These are phyloP conservation scores for Claviceps lovelessii DNA, from an alignment of 2,329 filamentous ascomycete species.

Conservation along the genomic window DNA sequence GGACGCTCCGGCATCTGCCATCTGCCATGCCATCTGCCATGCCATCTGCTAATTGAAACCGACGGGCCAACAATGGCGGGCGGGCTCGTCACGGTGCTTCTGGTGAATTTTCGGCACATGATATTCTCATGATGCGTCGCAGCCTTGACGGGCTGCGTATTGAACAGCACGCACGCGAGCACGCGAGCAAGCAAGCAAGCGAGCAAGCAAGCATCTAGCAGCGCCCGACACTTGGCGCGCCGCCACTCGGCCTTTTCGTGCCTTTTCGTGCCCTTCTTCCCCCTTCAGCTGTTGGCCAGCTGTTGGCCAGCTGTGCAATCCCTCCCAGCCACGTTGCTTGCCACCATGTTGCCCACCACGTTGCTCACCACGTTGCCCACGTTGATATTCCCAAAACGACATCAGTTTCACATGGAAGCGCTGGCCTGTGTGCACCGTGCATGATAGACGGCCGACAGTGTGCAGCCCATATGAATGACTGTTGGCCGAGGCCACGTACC, in stretches of 20 bases:
- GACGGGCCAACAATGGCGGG: too few species aligned
- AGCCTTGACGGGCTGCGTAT: too few species aligned
- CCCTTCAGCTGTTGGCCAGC: background rate
- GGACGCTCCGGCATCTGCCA: background rate
- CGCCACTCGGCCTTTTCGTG: too few species aligned
- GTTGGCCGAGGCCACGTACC: too few species aligned
- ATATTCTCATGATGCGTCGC: too few species aligned
- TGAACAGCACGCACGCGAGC: too few species aligned
- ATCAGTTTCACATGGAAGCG: background rate
- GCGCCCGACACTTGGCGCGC: too few species aligned
- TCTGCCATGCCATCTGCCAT: background rate
- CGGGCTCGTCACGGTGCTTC: too few species aligned
- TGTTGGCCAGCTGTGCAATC: background rate
- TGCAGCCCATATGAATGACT: too few species aligned
- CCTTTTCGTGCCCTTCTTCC: too few species aligned
- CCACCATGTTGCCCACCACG: background rate
- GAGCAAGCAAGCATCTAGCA: background rate
- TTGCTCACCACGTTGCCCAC: background rate
- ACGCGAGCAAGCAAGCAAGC: too few species aligned
- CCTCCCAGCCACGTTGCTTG: background rate
- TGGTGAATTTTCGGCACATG: too few species aligned
- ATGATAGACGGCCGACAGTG: background rate
- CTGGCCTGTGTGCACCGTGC: background rate
- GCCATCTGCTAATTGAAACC: background rate
- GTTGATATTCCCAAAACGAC: background rate